Evolutionary conservation across 2,329 filamentous ascomycete genomes (phyloP), one percentile per base, ranked within the genome.

Genomic region (Mycosphaerelloides madeirae): DNA sequence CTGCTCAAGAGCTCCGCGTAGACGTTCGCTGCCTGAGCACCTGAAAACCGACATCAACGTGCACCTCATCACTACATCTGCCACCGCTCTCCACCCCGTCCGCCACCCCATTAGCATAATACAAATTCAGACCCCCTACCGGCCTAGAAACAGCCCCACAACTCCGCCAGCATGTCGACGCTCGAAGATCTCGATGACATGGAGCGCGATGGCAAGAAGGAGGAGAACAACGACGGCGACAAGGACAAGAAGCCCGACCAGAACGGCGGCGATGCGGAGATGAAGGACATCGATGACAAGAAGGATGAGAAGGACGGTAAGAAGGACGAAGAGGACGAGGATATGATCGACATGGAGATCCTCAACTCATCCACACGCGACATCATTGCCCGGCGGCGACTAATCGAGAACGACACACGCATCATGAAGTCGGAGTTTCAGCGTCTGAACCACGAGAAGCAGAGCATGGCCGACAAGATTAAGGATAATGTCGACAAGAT

Each of bases 401-500:
- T 98, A 64, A 77, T 98, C 55, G 93, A 98, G 71, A 98, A 98
- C 70, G 93, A 98, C 70, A 86, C 93, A 62, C 81, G 93, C 62
- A 97, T 98, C 71, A 97, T 98, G 89, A 91, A 86, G 77, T 95
- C 89, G 76, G 93, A 98, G 70, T 89, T 82, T 61, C 90, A 95
- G 66, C 84, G 93, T 59, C 77, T 98, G 72, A 85, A 85, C 61
- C 93, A 98, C 63, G 93, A 98, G 73, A 95, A 95, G 74, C 82
- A 85, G 38, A 84, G 87, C 38, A 98, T 98, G 93, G 83, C 83
- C 46, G 91, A 97, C 70, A 97, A 96, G 77, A 97, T 98, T 70
- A 97, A 96, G 78, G 93, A 98, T 67, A 98, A 98, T 64, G 74
- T 87, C 62, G 94, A 98, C 59, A 98, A 98, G 80, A 98, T 98